These are phyloP conservation scores for Haematococcus lacustris DNA, from an alignment of 139 green algal genomes.

Conservation along the genomic window DNA sequence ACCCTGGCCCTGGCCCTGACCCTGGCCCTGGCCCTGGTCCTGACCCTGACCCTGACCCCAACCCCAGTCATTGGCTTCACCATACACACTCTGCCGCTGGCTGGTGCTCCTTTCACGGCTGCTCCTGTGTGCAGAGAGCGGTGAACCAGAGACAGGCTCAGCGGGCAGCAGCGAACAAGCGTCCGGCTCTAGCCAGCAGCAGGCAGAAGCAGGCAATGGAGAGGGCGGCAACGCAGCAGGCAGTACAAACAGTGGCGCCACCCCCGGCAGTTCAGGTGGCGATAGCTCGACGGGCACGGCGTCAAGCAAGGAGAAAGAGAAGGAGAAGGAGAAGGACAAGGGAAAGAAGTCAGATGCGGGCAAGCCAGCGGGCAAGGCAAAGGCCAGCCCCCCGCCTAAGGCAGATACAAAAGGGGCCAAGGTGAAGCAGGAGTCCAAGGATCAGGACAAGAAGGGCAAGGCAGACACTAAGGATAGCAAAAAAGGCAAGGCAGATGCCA, in stretches of 20 bases:
- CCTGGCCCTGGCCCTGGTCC: too few species aligned
- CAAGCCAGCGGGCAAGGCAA: background rate
- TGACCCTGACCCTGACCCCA: too few species aligned
- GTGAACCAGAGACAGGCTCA: slow-evolving; percentile 1
- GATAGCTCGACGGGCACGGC: too few species aligned
- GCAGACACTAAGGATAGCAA: background rate
- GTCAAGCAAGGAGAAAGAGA: background rate
- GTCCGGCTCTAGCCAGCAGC: background rate
- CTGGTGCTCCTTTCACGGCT: too few species aligned
- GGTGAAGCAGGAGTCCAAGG: background rate
- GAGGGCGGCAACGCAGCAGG: background rate
- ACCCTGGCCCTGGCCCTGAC: too few species aligned
- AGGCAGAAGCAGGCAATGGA: background rate
- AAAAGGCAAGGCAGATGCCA: slow-evolving; percentile 1
- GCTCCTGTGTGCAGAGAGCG: too few species aligned
- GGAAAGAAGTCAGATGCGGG: background rate
- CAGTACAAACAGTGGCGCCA: background rate
- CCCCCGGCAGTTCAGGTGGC: too few species aligned
- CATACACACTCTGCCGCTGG: too few species aligned
- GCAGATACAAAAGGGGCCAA: slow-evolving; percentile 1
- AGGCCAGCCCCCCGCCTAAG: too few species aligned
- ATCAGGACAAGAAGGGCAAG: slow-evolving; percentile 13
- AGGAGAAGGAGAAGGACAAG: slow-evolving; percentile 1
- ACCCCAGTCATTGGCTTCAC: too few species aligned
- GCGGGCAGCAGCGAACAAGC: background rate